These are phyloP conservation scores for Arthrobotrys iridis DNA, from an alignment of 2,329 filamentous ascomycete genomes.

Conservation along the genomic window DNA sequence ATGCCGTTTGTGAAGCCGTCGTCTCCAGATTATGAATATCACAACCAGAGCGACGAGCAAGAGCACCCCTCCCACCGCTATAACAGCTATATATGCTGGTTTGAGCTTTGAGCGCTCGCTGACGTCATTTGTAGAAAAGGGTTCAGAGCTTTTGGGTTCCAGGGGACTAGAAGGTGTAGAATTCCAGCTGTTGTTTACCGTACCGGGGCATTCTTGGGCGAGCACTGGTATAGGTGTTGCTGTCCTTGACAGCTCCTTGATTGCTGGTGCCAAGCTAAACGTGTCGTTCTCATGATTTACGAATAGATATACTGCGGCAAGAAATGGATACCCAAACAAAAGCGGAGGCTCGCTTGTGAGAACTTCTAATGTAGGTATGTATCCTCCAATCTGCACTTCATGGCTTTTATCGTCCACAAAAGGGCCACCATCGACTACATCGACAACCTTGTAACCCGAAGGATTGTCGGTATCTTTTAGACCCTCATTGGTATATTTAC, in stretches of 20 bases:
- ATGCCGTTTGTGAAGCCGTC: neutral
- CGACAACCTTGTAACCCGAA: neutral
- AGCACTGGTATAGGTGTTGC: neutral
- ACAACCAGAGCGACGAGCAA: neutral
- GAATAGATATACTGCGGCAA: constrained; percentile 1
- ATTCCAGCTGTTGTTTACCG: neutral
- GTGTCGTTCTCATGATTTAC: constrained; percentile 9
- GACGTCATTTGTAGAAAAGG: neutral
- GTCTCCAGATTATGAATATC: neutral
- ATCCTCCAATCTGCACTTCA: no score
- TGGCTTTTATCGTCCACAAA: neutral
- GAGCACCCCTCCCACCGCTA: neutral
- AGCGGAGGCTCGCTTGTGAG: neutral
- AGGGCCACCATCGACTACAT: neutral
- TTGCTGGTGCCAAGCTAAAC: neutral
- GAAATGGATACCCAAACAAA: constrained; percentile 14
- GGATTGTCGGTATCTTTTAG: neutral
- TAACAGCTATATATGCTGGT: neutral
- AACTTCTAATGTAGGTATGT: neutral
- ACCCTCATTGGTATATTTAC: neutral
- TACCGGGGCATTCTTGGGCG: neutral
- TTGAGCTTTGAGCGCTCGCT: neutral
- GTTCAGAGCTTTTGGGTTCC: neutral
- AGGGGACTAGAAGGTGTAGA: neutral
- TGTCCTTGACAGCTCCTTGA: neutral